Evolutionary conservation across 2,329 filamentous ascomycete species (phyloP), one percentile per base, ranked within the genome.

Genomic region (Epicoccum nigrum): DNA sequence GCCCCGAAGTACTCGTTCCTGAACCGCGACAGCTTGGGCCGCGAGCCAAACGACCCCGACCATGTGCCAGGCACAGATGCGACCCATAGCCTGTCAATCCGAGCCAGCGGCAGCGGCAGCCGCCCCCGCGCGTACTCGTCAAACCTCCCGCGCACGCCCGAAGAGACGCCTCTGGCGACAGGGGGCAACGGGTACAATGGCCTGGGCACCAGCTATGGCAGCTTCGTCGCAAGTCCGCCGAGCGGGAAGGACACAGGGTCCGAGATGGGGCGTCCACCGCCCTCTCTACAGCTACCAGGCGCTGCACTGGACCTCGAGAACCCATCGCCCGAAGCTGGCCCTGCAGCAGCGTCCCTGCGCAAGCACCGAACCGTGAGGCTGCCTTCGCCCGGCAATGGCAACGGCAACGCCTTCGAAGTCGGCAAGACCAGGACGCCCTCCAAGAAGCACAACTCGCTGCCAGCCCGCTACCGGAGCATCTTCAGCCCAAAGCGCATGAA

Each of bases 261-360:
- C 11, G 49, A 46, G 21, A 31, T 38, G 23, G 49, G 49, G 31
- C 43, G 38, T 1, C 43, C 49, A 12, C 76, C 80, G 23, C 79
- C 80, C 13, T 79, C 78, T 0, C 76, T 88, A 16, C 78, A 83
- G 60, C 77, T 89, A 13, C 86, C 86, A 4, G 84, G 81, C 49
- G 84, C 86, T 21, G 85, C 86, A 2, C 62, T 86, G 39, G 79
- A 81, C 49, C 76, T 77, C 7, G 69, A 73, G 6, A 39, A 55
- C 30, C 21, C 48, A 4, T 65, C 64, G 4, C 59, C 62, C 1
- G 54, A 48, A 12, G 47, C 55, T 2, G 58, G 54, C 5, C 58
- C 60, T 5, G 62, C 66, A 1, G 45, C 53, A 8, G 49, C 34
- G 1, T 42, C 60, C 5, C 51, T 50, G 4, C 45, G 43, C 9